Conservation (phyloP, 2,329 filamentous ascomycete species). For the Onygenales sp. region DNA sequence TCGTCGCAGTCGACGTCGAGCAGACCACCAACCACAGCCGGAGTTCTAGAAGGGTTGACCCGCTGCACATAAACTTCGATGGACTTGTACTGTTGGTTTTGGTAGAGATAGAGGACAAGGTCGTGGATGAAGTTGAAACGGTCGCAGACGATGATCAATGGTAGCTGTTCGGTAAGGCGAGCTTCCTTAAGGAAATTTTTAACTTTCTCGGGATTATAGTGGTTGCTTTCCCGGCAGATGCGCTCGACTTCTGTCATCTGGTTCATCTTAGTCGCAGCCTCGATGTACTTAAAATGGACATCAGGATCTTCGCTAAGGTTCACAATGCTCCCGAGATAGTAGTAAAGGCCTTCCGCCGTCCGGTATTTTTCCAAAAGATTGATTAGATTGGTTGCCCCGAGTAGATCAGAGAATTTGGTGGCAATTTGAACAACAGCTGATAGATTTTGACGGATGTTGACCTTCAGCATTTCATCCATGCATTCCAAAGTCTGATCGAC, state of each 20-base stretch:
- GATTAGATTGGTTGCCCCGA: conserved; percentile 79
- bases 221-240: conserved; percentile 87
- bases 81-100: conserved; percentile 98
- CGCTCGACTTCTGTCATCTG: conserved; percentile 95
- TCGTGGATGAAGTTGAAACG: conserved; percentile 99
- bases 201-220: conserved; percentile 86
- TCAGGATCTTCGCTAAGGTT: conserved; percentile 92
- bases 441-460: conserved; percentile 94
- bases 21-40: conserved; percentile 84
- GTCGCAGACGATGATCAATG: conserved; percentile 96
- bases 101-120: conserved; percentile 90
- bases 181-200: conserved; percentile 99
- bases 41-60: conserved; percentile 84
- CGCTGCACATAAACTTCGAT: conserved; percentile 98
- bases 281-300: conserved; percentile 98
- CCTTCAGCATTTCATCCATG: conserved; percentile 90
- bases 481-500: conserved; percentile 92
- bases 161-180: conserved; percentile 80
- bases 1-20: conserved; percentile 97
- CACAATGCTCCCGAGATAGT: conserved; percentile 95
- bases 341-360: conserved; percentile 92
- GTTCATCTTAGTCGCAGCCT: conserved; percentile 86
- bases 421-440: conserved; percentile 91
- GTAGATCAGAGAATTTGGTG: conserved; percentile 93
- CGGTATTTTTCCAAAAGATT: conserved; percentile 96